Evolutionary conservation across 2,329 filamentous ascomycete species (phyloP).

Genomic region (Pseudogymnoascus sp.): DNA sequence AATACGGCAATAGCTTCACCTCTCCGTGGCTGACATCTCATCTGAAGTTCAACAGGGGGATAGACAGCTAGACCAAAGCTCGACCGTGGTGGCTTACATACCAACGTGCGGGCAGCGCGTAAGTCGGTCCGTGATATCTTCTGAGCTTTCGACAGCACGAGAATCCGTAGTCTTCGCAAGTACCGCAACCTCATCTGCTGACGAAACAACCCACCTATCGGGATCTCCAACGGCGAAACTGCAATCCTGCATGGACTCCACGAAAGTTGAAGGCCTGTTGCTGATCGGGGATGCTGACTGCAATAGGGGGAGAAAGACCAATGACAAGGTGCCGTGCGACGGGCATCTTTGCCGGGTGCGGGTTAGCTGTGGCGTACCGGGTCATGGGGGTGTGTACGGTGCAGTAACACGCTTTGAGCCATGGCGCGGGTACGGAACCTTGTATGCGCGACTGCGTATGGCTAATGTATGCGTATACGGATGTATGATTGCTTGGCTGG

Average conservation of each 20-base stretch:
- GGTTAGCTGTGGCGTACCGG: background rate
- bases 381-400: background rate
- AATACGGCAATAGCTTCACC: background rate
- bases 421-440: background rate
- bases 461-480: background rate
- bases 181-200: background rate
- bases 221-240: background rate
- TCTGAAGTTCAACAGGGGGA: background rate
- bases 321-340: background rate
- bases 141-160: background rate
- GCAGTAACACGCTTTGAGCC: background rate
- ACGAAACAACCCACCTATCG: background rate
- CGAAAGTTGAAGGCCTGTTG: background rate
- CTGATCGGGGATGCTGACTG: background rate
- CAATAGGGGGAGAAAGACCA: background rate
- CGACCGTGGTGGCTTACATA: background rate
- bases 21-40: background rate
- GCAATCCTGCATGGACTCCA: background rate
- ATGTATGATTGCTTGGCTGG: background rate
- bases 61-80: background rate
- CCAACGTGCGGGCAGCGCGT: background rate
- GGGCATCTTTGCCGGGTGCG: conserved; percentile 1
- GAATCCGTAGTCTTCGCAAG: background rate
- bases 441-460: background rate
- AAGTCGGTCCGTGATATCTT: background rate